phyloP scores from a whole-genome alignment of 2,329 filamentous ascomycete species.

The Aphanoascus verrucosus region DNA sequence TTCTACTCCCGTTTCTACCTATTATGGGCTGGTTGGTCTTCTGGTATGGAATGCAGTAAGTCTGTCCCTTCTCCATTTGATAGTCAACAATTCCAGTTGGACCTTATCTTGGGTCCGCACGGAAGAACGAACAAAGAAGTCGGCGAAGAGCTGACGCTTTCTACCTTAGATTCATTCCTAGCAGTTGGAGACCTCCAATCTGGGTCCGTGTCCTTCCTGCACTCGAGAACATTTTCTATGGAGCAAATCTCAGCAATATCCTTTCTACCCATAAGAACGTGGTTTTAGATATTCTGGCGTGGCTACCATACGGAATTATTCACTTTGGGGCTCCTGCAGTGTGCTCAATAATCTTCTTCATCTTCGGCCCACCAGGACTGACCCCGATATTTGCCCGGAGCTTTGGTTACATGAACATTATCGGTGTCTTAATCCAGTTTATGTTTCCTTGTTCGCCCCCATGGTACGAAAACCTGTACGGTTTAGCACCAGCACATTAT shows the following conservation, averaged over 20 bases:
- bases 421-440: slow-evolving; percentile 78
- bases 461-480: slow-evolving; percentile 93
- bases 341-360: slow-evolving; percentile 67
- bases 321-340: slow-evolving; percentile 82
- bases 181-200: slow-evolving; percentile 80
- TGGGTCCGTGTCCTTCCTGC: slow-evolving; percentile 92
- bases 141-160: background rate
- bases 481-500: slow-evolving; percentile 82
- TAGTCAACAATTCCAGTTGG: background rate
- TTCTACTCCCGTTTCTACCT: slow-evolving; percentile 76
- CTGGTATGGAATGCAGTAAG: slow-evolving; percentile 88
- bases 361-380: slow-evolving; percentile 78
- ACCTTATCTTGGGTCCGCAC: background rate
- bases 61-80: slow-evolving; percentile 18
- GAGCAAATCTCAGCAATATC: slow-evolving; percentile 91
- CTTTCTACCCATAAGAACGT: slow-evolving; percentile 80
- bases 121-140: background rate
- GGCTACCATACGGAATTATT: slow-evolving; percentile 83
- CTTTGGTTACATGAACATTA: slow-evolving; percentile 87
- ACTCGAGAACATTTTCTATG: slow-evolving; percentile 91
- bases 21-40: slow-evolving; percentile 81
- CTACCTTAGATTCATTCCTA: slow-evolving; percentile 64
- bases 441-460: slow-evolving; percentile 88
- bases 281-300: slow-evolving; percentile 75
- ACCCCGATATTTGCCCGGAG: slow-evolving; percentile 73